Percentiles rank a stretch among this genome's conserved stretches.
Evolutionary conservation across 2,329 filamentous ascomycete species (phyloP).

Genomic region (Didymella exigua): DNA sequence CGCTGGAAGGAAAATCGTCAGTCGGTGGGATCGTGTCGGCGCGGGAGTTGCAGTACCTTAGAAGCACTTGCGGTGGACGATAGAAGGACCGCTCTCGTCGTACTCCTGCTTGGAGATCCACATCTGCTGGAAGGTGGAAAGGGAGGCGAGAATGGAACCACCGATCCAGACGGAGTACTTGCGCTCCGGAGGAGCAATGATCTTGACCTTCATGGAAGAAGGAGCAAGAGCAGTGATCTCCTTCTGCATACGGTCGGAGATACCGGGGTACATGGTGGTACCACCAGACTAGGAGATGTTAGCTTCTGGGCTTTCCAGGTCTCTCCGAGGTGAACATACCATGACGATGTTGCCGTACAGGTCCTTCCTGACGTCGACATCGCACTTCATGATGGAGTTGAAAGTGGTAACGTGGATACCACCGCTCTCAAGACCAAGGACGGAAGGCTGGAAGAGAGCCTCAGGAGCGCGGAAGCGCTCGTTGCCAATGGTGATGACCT

Average conservation of each 20-base stretch:
- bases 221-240: conserved; percentile 99
- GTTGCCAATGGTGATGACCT: conserved; percentile 99
- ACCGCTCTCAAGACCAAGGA: conserved; percentile 96
- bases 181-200: conserved; percentile 99
- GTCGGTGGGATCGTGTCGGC: conserved; percentile 17
- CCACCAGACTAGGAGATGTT: conserved; percentile 81
- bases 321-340: conserved; percentile 66
- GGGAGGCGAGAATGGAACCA: conserved; percentile 99
- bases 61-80: conserved; percentile 99
- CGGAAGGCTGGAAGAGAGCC: conserved; percentile 98
- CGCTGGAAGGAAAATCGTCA: conserved; percentile 37
- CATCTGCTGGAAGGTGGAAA: conserved; percentile 99
- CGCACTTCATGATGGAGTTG: conserved; percentile 99
- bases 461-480: conserved; percentile 99
- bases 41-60: conserved; percentile 67
- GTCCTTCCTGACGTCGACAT: conserved; percentile 99
- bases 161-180: conserved; percentile 99
- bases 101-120: conserved; percentile 99
- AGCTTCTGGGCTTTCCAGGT: conserved; percentile 32
- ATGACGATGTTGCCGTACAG: conserved; percentile 99
- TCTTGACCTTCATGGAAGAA: conserved; percentile 99
- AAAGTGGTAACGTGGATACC: conserved; percentile 99
- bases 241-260: conserved; percentile 99
- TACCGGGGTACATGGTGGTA: conserved; percentile 99
- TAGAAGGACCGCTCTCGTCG: conserved; percentile 99